Evolutionary conservation across 2,329 filamentous ascomycete genomes (phyloP), one percentile per base, ranked within the genome.

Genomic region (Truncatella angustata): DNA sequence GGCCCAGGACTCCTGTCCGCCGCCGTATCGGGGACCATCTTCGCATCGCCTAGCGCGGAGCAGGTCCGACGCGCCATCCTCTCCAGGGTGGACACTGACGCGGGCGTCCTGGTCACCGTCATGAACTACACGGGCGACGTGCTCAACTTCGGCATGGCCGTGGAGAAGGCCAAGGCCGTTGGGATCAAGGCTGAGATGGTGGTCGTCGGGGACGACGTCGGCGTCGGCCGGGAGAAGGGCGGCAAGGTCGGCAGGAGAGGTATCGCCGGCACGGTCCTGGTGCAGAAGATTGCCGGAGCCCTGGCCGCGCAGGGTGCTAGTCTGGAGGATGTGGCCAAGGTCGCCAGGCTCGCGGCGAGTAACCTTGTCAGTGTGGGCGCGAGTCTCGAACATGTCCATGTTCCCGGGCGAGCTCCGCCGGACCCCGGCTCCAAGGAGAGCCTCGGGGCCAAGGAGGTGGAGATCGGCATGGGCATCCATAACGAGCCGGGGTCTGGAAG

Each of bases 91-190:
- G 84, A 89, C 55, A 79, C 80, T 3, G 77, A 81, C 40, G 81
- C 83, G 56, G 93, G 92, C 21, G 88, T 96, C 1, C 70, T 97
- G 36, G 88, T 96, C n/a, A 86, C 92, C 5, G 89, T 96, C 26
- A 96, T 96, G 90, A 97, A 97, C 70, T 96, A 96, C 70, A 96
- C 91, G 1, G 89, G 89, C 34, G 89, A 92, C 67, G 83, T 96
- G 50, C 79, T 97, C 60, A 95, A 96, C 73, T 97, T 97, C 66
- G 92, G 91, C 51, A 87, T 97, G 81, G 92, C 87, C 1, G 90
- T 94, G 7, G 93, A 97, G 70, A 96, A 96, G 74, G 91, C 91
- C 14, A 86, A 88, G 53, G 91, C 91, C 1, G 82, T 84, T 0
- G 92, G 91, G 0, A 71, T 91, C 21, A 73, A 84, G 16, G 88